Conservation (phyloP, 2,329 filamentous ascomycete genomes). For the Emmonsia crescens region DNA sequence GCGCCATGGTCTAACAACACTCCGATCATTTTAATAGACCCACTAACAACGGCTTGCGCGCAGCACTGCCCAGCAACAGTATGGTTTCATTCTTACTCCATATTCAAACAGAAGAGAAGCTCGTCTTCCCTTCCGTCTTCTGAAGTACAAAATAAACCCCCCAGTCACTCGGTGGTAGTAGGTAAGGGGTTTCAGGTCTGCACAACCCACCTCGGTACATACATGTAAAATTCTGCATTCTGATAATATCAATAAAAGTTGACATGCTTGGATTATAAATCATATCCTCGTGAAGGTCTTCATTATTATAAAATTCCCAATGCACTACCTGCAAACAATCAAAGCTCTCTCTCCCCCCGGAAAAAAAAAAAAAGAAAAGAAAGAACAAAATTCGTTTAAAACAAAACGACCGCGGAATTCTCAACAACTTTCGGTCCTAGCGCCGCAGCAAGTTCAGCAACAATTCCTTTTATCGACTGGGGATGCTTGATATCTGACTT, state of each 20-base stretch:
- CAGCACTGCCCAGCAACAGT: background rate
- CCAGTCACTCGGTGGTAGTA: too few relatives aligned
- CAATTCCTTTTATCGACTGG: constrained; percentile 37
- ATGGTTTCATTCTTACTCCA: background rate
- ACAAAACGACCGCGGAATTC: constrained; percentile 31
- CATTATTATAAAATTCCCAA: background rate
- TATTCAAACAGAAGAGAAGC: background rate
- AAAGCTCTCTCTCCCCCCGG: constrained; percentile 4
- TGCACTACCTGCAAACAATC: background rate
- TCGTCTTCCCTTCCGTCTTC: too few relatives aligned
- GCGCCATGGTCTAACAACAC: background rate
- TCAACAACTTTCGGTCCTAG: constrained; percentile 35
- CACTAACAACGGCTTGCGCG: background rate
- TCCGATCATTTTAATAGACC: background rate
- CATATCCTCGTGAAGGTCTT: background rate
- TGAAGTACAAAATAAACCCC: too few relatives aligned
- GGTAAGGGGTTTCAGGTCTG: too few relatives aligned
- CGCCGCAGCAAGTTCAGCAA: constrained; percentile 37
- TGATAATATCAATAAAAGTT: too few relatives aligned
- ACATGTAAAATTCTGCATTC: too few relatives aligned
- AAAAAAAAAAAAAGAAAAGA: too few relatives aligned
- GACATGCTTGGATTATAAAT: background rate
- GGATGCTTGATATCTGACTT: constrained; percentile 31
- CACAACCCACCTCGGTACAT: too few relatives aligned
- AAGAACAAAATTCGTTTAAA: constrained; percentile 13